Evolutionary conservation across 495 filamentous ascomycete genomes (phyloP), one percentile per base, ranked within the genome.

Genomic region (Platismatia glauca): DNA sequence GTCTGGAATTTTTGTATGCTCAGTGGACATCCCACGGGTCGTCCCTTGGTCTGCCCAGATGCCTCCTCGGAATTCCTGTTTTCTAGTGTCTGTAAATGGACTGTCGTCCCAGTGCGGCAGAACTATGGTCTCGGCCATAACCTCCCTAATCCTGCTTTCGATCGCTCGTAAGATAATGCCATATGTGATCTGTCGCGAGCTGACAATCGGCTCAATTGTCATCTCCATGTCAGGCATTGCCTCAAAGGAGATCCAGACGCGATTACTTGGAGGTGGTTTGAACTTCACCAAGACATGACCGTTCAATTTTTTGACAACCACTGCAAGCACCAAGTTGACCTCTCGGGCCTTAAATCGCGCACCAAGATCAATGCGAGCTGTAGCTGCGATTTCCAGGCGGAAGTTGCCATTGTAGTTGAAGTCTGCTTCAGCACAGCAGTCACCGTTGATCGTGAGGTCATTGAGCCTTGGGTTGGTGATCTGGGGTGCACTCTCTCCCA

Each of bases 241-340:
- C 70, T 95, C 88, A 67, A 98, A 98, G 18, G 92, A 86, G 67
- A 97, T 83, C 94, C 94, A 98, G 44, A 96, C 71, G 33, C 94
- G 85, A 72, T 97, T 97, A 74, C 90, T 96, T 1, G 94, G 94
- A 38, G 94, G 90, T 29, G 94, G 92, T 71, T 98, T 98, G 73
- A 96, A 87, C 60, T 88, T 86, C 60, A 97, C 77, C 62, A 95
- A 74, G 60, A 86, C 71, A 70, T 96, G 93, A 4, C 93, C 94
- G 68, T 94, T 87, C 13, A 97, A 74, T 66, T 87, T 90, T 71
- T 89, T 92, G 60, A 97, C 70, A 6, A 95, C 86, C 5, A 91
- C 87, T 8, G 93, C 91, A 39, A 98, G 82, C 39, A 97, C 80
- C 46, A 98, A 80, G 63, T 91, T 89, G 46, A 97, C 91, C 70